Evolutionary conservation across 1,284 basidiomycete genomes (phyloP).

Genomic region (Fomitopsis schrenkii): DNA sequence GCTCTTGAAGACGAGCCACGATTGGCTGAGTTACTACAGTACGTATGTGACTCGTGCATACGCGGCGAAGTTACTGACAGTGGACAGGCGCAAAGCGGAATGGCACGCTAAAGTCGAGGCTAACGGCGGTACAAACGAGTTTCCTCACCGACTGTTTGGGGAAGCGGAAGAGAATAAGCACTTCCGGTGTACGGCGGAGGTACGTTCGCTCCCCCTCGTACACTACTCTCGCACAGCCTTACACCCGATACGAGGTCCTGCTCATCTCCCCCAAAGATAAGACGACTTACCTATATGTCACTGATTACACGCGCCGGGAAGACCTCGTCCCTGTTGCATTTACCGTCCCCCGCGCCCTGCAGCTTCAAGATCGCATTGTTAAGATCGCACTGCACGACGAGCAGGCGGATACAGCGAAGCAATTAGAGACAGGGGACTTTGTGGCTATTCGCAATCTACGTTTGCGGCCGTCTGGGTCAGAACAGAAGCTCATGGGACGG

Average conservation of each 20-base stretch:
- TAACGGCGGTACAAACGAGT: conserved; percentile 25
- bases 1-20: conserved; percentile 32
- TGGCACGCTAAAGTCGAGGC: conserved; percentile 34
- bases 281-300: conserved; percentile 47
- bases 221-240: conserved; percentile 17
- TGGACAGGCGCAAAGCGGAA: conserved; percentile 50
- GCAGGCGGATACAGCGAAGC: conserved; percentile 40
- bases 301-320: conserved; percentile 59
- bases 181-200: conserved; percentile 60
- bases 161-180: conserved; percentile 39
- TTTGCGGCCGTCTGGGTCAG: conserved; percentile 32
- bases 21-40: conserved; percentile 52
- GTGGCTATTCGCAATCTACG: conserved; percentile 50
- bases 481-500: conserved; percentile 36
- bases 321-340: conserved; percentile 32
- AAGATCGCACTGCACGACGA: conserved; percentile 47
- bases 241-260: conserved; percentile 36
- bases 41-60: conserved; percentile 18
- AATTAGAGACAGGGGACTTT: conserved; percentile 38
- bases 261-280: conserved; percentile 32
- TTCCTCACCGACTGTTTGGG: conserved; percentile 43
- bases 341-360: conserved; percentile 8
- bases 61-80: conserved; percentile 6
- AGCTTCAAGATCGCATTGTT: conserved; percentile 46
- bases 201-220: conserved; percentile 19